Evolutionary conservation across 345 rosid species (phyloP).

Genomic region (Trapa bicornis): DNA sequence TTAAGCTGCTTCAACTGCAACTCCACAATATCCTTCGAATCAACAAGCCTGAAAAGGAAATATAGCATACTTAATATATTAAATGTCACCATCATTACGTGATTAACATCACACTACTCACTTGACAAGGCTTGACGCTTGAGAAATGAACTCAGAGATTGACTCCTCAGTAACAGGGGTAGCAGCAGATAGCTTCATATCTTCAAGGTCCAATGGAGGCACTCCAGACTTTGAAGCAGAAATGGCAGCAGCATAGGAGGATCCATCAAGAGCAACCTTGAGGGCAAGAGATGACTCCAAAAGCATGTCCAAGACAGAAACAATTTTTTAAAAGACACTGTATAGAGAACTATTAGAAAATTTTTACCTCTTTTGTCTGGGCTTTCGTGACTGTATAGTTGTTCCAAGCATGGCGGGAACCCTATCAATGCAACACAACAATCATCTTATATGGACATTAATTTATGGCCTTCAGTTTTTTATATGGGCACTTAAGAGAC

Average conservation of each 20-base stretch:
- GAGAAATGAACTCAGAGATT: slow-evolving; percentile 57
- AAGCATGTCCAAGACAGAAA: too few species aligned
- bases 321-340: not conserved
- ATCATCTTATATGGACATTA: too few species aligned
- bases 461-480: too few species aligned
- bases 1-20: slow-evolving; percentile 75
- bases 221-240: slow-evolving; percentile 25
- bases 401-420: too few species aligned
- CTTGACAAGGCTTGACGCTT: slow-evolving; percentile 80
- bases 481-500: too few species aligned
- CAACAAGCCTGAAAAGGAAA: slow-evolving; percentile 56
- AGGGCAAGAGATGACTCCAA: slow-evolving; percentile 34
- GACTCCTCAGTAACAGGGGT: slow-evolving; percentile 48
- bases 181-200: slow-evolving; percentile 21
- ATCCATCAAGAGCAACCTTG: slow-evolving; percentile 46
- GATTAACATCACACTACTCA: slow-evolving; percentile 11
- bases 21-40: slow-evolving; percentile 80
- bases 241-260: slow-evolving; percentile 40
- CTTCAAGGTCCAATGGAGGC: slow-evolving; percentile 28
- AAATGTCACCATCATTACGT: not conserved
- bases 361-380: too few species aligned
- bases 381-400: too few species aligned
- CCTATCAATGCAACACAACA: too few species aligned
- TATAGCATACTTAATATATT: not conserved
- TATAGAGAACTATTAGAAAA: too few species aligned